Percentiles rank a stretch among this genome's conserved stretches.
These are phyloP conservation scores for Blastomyces emzantsi DNA, from an alignment of 2,329 filamentous ascomycete genomes.

Conservation along the genomic window DNA sequence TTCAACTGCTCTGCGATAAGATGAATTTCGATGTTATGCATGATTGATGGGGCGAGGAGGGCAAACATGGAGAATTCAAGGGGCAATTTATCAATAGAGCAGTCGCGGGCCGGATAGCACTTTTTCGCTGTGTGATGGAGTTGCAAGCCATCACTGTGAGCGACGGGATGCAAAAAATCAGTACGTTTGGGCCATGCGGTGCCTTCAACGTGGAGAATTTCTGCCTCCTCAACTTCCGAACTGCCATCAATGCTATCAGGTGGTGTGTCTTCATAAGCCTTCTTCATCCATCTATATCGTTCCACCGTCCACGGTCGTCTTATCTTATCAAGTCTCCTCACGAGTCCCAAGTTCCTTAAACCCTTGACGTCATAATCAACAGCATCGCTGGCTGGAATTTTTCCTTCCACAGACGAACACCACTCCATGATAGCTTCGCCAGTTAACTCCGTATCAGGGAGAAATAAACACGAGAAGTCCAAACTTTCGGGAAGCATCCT, in stretches of 20 bases:
- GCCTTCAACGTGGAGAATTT: constrained; percentile 21
- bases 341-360: constrained; percentile 17
- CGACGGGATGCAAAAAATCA: constrained; percentile 26
- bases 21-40: constrained; percentile 57
- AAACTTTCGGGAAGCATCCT: constrained; percentile 14
- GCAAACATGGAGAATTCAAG: constrained; percentile 41
- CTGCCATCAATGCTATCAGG: constrained; percentile 3
- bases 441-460: constrained; percentile 14
- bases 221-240: constrained; percentile 5
- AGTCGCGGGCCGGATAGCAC: constrained; percentile 17
- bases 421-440: constrained; percentile 14
- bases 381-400: constrained; percentile 10
- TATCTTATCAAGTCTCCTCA: constrained; percentile 14
- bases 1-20: constrained; percentile 56
- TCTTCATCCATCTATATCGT: constrained; percentile 14
- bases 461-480: constrained; percentile 21
- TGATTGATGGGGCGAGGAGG: constrained; percentile 61
- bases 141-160: constrained; percentile 14
- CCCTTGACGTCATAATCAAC: constrained; percentile 3
- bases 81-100: constrained; percentile 38
- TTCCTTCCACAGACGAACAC: constrained; percentile 17
- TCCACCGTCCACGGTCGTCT: constrained; percentile 18
- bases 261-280: constrained; percentile 7
- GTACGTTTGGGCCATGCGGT: constrained; percentile 25
- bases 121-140: constrained; percentile 19